Base-by-base conservation (phyloP, 2,329 filamentous ascomycete species). In the Alternaria triticina region DNA sequence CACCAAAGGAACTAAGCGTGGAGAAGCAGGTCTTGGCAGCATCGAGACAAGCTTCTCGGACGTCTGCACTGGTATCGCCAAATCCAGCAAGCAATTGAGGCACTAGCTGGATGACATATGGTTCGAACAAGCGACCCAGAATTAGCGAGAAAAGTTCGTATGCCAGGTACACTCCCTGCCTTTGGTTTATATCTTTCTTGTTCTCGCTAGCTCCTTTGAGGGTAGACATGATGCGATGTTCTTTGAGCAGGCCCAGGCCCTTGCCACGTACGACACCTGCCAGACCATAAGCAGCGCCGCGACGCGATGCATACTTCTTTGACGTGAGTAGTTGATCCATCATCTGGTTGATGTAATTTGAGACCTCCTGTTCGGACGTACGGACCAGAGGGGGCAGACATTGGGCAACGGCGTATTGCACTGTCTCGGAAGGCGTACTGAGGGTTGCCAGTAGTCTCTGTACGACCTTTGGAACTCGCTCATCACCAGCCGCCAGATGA, bases 1-100 rank as follows among this genome's bases (percentile, higher is more conserved):
- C 96, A 79, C 96, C 96, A 73, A 92, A 99, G 0, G 96, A 98
- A 81, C 94, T 98, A 59, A 99, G 83, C 71, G 90, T 94, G 6
- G 93, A 90, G 80, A 99, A 99, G 79, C 93, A 97, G 11, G 94
- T 91, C 82, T 97, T 98, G 54, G 96, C 91, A 36, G 96, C 93
- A 67, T 97, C 94, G 44, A 98, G 85, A 81, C 95, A 97, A 23
- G 94, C 93, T 69, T 97, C 94, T 77, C 96, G 91, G 28, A 99
- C 96, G 78, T 98, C 93, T 54, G 90, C 87, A 74, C 90, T 97
- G 58, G 88, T 85, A 79, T 99, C 96, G 58, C 96, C 94, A 73
- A 99, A 99, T 23, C 93, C 93, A 43, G 87, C 88, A 12, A 99
- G 87, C 22, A 99, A 85, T 75, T 97, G 93, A 20, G 95, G 95